Conservation (phyloP, 2,329 filamentous ascomycete species). For the Pseudopyricularia javanii region DNA sequence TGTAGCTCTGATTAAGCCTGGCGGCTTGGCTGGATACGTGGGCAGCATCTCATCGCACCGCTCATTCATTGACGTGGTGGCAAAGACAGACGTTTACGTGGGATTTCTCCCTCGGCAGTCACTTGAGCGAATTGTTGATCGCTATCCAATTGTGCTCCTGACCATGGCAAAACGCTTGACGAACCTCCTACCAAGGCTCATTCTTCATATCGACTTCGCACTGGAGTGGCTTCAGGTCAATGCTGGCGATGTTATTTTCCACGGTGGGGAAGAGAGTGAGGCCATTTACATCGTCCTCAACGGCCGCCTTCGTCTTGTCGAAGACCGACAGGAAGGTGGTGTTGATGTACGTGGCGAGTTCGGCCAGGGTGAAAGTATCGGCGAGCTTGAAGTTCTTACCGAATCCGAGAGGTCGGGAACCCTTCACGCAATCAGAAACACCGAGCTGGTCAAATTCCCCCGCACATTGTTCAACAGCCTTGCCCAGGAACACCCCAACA, state of each 20-base stretch:
- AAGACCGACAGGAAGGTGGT: conserved; percentile 68
- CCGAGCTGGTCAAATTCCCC: conserved; percentile 90
- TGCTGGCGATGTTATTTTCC: conserved; percentile 87
- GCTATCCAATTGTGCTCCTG: conserved; percentile 79
- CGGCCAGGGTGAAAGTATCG: conserved; percentile 94
- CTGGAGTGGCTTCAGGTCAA: conserved; percentile 97
- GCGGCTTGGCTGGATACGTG: conserved; percentile 86
- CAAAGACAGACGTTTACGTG: conserved; percentile 96
- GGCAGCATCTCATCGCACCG: conserved; percentile 89
- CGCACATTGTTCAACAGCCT: conserved; percentile 95
- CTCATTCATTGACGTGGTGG: conserved; percentile 92
- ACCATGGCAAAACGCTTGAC: conserved; percentile 96
- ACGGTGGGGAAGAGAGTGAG: conserved; percentile 89
- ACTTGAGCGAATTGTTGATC: conserved; percentile 83
- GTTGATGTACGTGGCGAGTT: conserved; percentile 85
- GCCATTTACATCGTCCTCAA: conserved; percentile 98
- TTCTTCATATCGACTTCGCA: conserved; percentile 95
- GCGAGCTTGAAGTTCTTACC: conserved; percentile 92
- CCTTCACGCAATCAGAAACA: conserved; percentile 90
- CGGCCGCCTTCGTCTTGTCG: conserved; percentile 72
- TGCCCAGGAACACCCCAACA: conserved; percentile 91
- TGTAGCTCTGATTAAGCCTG: conserved; percentile 85
- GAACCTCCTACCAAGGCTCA: conserved; percentile 73
- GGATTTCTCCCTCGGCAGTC: conserved; percentile 80
- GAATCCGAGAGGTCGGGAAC: conserved; percentile 86